Percentiles rank a stretch among this genome's conserved stretches.
phyloP scores from a whole-genome alignment of 164 flowering plant species.

The Tetrastigma voinierianum region DNA sequence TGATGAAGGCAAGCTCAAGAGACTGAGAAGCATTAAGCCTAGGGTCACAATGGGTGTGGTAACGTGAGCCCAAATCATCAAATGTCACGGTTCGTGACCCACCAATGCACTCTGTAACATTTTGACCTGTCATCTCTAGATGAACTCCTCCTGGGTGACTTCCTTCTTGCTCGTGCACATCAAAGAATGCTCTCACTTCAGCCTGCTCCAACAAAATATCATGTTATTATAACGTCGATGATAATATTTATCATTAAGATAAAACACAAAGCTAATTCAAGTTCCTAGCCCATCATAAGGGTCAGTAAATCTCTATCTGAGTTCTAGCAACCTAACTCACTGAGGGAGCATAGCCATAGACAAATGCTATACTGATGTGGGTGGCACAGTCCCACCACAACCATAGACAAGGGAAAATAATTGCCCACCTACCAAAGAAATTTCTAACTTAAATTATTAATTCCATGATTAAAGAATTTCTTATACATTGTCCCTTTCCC shows the following conservation, averaged over 20 bases:
- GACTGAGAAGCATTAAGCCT: constrained; percentile 95
- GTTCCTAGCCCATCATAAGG: not conserved
- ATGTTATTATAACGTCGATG: too few species aligned
- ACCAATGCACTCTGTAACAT: constrained; percentile 92
- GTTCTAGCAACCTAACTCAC: too few species aligned
- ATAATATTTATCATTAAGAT: not conserved
- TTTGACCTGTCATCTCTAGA: constrained; percentile 91
- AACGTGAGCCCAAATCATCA: constrained; percentile 81
- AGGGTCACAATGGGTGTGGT: constrained; percentile 95
- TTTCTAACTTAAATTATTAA: not conserved
- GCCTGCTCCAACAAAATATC: constrained; percentile 39
- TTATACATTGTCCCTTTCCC: constrained; percentile 7
- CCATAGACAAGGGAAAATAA: not conserved
- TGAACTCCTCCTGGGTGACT: constrained; percentile 92
- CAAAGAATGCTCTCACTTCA: constrained; percentile 90
- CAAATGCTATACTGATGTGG: not conserved
- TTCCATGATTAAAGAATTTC: not conserved
- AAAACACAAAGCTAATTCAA: not conserved
- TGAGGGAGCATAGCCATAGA: too few species aligned
- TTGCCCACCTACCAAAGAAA: constrained; percentile 7
- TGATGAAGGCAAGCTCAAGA: constrained; percentile 86
- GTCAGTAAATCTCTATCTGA: too few species aligned
- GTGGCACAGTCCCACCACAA: not conserved
- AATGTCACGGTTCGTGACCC: constrained; percentile 86
- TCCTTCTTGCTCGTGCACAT: constrained; percentile 93